A percentile compares a stretch with the other conserved stretches of the same genome.
Evolutionary conservation across 176 grass and related monocot genomes (phyloP).

Genomic region (Cocos nucifera): DNA sequence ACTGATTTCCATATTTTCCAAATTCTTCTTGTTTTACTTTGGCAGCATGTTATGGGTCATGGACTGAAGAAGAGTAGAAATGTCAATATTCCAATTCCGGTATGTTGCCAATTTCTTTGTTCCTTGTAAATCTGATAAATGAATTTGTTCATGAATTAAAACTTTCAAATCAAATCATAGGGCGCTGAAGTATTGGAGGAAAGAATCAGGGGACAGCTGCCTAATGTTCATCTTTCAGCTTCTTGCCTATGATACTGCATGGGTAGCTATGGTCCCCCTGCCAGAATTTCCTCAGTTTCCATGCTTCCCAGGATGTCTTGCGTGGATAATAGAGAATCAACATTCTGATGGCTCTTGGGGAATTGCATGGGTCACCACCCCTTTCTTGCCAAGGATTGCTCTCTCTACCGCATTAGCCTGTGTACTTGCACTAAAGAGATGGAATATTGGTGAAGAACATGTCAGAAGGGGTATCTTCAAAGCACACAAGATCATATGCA

Average conservation of each 20-base stretch:
- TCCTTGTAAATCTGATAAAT: neutral
- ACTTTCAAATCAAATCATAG: neutral
- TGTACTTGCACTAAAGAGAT: conserved; percentile 55
- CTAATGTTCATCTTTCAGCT: conserved; percentile 1
- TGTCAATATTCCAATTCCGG: neutral
- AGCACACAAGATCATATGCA: neutral
- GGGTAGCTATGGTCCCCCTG: conserved; percentile 80
- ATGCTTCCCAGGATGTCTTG: conserved; percentile 48
- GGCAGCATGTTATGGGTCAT: too few relatives aligned
- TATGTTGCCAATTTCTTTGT: neutral
- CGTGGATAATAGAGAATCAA: conserved; percentile 67
- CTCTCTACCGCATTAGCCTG: conserved; percentile 58
- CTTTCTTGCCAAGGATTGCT: conserved; percentile 29
- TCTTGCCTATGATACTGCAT: conserved; percentile 74
- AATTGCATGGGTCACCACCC: neutral
- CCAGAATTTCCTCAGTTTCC: conserved; percentile 25
- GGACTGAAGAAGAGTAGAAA: too few relatives aligned
- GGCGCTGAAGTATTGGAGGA: conserved; percentile 9
- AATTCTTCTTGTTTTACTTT: too few relatives aligned
- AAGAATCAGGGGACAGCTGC: conserved; percentile 51
- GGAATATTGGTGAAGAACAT: conserved; percentile 54
- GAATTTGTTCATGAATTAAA: neutral
- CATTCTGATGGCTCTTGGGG: conserved; percentile 61
- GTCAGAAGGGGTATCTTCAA: conserved; percentile 44
- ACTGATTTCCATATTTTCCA: too few relatives aligned